These are phyloP conservation scores for Wallemia ichthyophaga DNA, from an alignment of 1,284 basidiomycete genomes.

Conservation along the genomic window DNA sequence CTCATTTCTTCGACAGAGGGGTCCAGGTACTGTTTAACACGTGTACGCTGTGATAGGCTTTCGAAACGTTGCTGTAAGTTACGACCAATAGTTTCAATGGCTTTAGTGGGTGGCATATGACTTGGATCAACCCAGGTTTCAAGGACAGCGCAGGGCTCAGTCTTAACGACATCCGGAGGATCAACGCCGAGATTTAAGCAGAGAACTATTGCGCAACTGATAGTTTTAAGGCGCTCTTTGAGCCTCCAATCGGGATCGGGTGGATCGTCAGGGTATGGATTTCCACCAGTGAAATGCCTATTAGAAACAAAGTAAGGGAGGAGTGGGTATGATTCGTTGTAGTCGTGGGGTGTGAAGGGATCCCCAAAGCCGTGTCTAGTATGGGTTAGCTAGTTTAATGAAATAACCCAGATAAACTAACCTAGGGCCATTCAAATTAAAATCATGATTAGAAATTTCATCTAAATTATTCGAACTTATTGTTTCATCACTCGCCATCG, in stretches of 20 bases:
- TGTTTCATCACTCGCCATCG: not conserved
- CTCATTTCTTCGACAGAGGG: constrained; percentile 84
- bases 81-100: constrained; percentile 58
- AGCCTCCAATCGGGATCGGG: constrained; percentile 32
- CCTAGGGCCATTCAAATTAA: not conserved
- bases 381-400: not conserved
- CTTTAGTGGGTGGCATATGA: constrained; percentile 57
- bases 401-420: not conserved
- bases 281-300: constrained; percentile 59
- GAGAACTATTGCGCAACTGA: constrained; percentile 70
- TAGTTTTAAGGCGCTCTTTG: constrained; percentile 58
- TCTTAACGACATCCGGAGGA: constrained; percentile 90
- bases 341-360: not conserved
- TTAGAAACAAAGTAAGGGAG: constrained; percentile 20
- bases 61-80: constrained; percentile 92
- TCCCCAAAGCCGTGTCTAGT: not conserved
- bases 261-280: constrained; percentile 20
- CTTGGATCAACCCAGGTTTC: constrained; percentile 97
- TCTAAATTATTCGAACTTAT: not conserved
- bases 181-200: constrained; percentile 95
- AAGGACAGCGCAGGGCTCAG: constrained; percentile 72
- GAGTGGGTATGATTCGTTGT: constrained; percentile 3
- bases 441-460: not conserved
- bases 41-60: constrained; percentile 46
- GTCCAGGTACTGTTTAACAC: constrained; percentile 53